These are phyloP conservation scores for Leishmania lainsoni DNA, from an alignment of 208 protist genomes.

Conservation along the genomic window DNA sequence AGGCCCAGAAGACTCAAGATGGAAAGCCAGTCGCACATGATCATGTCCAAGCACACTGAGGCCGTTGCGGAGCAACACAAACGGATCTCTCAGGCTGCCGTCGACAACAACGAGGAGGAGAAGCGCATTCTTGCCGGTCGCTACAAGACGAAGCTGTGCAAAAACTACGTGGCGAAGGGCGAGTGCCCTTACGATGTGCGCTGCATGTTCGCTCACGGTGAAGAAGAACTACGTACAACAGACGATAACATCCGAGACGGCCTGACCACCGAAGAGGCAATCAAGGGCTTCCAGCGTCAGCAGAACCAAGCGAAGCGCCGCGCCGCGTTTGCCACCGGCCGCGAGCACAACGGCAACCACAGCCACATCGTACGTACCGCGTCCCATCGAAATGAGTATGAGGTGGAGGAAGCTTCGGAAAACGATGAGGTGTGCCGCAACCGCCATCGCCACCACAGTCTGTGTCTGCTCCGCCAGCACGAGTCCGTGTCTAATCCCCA, in stretches of 20 bases:
- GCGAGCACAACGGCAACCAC: constrained; percentile 9
- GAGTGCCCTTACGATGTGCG: constrained; percentile 65
- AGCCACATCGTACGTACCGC: background rate
- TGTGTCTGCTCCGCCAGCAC: background rate
- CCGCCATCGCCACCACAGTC: constrained; percentile 5
- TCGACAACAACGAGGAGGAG: constrained; percentile 15
- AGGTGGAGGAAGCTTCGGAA: constrained; percentile 6
- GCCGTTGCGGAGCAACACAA: constrained; percentile 16
- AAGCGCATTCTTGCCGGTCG: constrained; percentile 30
- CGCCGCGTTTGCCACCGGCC: constrained; percentile 6
- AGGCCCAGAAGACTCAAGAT: background rate
- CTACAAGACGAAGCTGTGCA: constrained; percentile 77
- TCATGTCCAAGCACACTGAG: constrained; percentile 1
- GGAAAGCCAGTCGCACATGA: constrained; percentile 11
- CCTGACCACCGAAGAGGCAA: constrained; percentile 62
- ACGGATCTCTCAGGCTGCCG: constrained; percentile 5
- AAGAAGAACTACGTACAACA: constrained; percentile 62
- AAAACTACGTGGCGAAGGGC: constrained; percentile 59
- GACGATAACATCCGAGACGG: constrained; percentile 75
- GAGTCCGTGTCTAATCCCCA: background rate
- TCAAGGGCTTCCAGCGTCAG: constrained; percentile 55
- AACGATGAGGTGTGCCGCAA: background rate
- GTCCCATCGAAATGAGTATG: constrained; percentile 7
- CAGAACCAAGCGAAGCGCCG: constrained; percentile 30
- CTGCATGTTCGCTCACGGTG: constrained; percentile 84